Percentiles rank a stretch among this genome's conserved stretches.
These are phyloP conservation scores for Alternaria consortialis DNA, from an alignment of 2,329 filamentous ascomycete genomes.

Conservation along the genomic window DNA sequence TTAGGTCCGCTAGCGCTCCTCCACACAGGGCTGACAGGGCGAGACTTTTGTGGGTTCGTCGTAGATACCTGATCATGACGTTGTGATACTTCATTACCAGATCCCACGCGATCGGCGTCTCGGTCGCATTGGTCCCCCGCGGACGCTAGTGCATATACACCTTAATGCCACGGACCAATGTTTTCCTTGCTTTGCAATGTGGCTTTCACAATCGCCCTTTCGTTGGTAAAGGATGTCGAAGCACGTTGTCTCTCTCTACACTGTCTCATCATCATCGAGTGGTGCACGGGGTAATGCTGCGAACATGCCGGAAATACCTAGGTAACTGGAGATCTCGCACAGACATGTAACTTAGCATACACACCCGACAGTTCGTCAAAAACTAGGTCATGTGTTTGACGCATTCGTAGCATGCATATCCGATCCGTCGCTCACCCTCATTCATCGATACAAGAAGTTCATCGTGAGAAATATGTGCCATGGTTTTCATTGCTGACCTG, in stretches of 20 bases:
- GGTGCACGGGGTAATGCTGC: background rate
- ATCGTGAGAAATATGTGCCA: background rate
- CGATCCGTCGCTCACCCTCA: background rate
- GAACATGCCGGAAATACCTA: background rate
- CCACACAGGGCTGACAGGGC: slow-evolving; percentile 3
- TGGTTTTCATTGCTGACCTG: background rate
- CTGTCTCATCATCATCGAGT: background rate
- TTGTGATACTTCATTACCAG: slow-evolving; percentile 18
- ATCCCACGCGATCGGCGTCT: slow-evolving; percentile 2
- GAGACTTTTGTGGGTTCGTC: slow-evolving; percentile 14
- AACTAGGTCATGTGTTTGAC: background rate
- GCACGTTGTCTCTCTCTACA: background rate
- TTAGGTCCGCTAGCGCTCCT: slow-evolving; percentile 24
- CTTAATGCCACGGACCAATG: background rate
- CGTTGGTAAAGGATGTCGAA: background rate
- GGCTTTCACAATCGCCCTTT: background rate
- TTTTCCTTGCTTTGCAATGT: background rate
- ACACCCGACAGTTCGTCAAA: background rate
- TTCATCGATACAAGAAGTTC: background rate
- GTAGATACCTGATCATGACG: slow-evolving; percentile 24
- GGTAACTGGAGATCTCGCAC: background rate
- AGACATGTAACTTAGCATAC: background rate
- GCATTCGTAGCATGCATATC: background rate
- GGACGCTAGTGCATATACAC: slow-evolving; percentile 1
- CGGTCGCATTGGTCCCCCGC: slow-evolving; percentile 4